Conservation (phyloP, 2,329 filamentous ascomycete species). For the Scedosporium aurantiacum region DNA sequence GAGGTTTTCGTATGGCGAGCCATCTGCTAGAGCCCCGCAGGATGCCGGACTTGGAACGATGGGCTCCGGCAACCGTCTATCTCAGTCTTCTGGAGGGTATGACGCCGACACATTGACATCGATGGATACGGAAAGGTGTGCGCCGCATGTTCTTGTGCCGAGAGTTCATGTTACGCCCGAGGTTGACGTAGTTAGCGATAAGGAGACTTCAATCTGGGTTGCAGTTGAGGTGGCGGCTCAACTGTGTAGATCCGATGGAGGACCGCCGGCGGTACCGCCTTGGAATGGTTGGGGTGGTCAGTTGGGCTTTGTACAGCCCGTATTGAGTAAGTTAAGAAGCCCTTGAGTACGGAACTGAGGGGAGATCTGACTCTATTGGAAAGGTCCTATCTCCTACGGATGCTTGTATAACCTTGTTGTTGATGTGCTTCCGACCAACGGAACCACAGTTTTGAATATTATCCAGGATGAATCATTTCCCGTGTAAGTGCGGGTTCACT, state of each 20-base stretch:
- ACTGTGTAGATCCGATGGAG: conserved; percentile 11
- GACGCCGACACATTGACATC: neutral
- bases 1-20: neutral
- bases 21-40: neutral
- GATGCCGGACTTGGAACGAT: neutral
- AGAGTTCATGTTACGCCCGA: conserved; percentile 29
- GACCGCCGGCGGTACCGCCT: neutral
- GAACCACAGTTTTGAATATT: conserved; percentile 32
- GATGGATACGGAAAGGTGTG: conserved; percentile 3
- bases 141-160: conserved; percentile 24
- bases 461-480: conserved; percentile 32
- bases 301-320: neutral
- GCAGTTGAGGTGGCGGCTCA: conserved; percentile 36
- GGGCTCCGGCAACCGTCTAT: neutral
- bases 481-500: conserved; percentile 21
- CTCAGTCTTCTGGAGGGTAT: neutral
- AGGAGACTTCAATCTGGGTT: conserved; percentile 30
- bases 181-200: conserved; percentile 21
- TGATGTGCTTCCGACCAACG: conserved; percentile 30
- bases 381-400: conserved; percentile 30
- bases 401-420: conserved; percentile 38
- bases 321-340: conserved; percentile 1
- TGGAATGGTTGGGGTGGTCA: conserved; percentile 1
- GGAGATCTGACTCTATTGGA: conserved; percentile 1
- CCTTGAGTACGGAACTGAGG: neutral